These are phyloP conservation scores for Trichomonas gallinae DNA, from an alignment of 208 protist species.

Conservation along the genomic window DNA sequence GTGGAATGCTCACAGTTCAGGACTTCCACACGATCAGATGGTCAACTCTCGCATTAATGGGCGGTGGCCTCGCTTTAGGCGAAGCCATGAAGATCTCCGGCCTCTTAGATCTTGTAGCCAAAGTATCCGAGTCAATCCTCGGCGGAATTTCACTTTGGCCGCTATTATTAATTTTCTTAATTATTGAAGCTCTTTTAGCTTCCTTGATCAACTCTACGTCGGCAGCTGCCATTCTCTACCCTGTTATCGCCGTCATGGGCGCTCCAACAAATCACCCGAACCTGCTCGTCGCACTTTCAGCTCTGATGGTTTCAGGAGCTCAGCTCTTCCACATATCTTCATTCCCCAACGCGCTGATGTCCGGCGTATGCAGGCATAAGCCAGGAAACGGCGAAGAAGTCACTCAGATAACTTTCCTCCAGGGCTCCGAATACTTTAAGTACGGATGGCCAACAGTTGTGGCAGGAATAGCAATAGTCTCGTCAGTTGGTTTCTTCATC, in stretches of 20 bases:
- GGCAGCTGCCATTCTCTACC: not conserved
- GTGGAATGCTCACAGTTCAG: not conserved
- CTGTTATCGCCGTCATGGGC: not conserved
- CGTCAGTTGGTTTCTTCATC: not conserved
- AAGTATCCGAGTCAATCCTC: not conserved
- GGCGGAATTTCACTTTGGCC: not conserved
- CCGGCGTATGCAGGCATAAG: not conserved
- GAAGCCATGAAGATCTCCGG: not conserved
- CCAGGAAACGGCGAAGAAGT: not conserved
- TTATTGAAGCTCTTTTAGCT: not conserved
- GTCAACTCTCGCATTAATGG: not conserved
- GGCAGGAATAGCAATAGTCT: not conserved
- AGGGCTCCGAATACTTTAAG: not conserved
- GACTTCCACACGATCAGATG: not conserved
- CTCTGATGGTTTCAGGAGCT: not conserved
- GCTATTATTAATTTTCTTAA: not conserved
- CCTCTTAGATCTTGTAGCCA: not conserved
- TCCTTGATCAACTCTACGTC: not conserved
- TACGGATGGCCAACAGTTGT: not conserved
- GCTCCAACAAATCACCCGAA: not conserved
- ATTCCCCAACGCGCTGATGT: not conserved
- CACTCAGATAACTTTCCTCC: not conserved
- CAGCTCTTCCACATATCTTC: slow-evolving; percentile 13
- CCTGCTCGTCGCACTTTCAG: not conserved
- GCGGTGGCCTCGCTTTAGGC: not conserved